These are phyloP conservation scores for Amyloporia xantha DNA, from an alignment of 768 basidiomycete species.

Conservation along the genomic window DNA sequence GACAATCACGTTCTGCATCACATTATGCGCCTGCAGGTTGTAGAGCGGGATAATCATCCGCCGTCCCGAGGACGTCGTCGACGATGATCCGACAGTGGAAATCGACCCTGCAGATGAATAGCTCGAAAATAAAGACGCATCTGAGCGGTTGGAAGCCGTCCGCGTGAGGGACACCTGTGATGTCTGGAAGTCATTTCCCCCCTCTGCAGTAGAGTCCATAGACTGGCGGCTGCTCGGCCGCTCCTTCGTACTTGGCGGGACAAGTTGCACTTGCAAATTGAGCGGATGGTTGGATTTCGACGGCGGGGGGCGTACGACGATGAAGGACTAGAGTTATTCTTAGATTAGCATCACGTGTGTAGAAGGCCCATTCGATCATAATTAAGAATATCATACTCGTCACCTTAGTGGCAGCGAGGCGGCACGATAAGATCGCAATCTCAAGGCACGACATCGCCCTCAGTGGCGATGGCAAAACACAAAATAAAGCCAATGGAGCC, in stretches of 20 bases:
- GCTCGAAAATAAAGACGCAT: constrained; percentile 35
- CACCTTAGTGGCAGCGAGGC: too few species aligned
- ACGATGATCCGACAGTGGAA: constrained; percentile 24
- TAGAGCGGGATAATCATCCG: constrained; percentile 81
- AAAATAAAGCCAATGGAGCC: too few species aligned
- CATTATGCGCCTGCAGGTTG: constrained; percentile 83
- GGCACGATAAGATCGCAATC: too few species aligned
- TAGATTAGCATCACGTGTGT: background rate
- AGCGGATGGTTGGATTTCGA: constrained; percentile 80
- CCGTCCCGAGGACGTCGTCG: constrained; percentile 40
- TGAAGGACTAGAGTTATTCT: constrained; percentile 65
- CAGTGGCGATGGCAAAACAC: too few species aligned
- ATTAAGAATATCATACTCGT: background rate
- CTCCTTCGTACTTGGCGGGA: constrained; percentile 56
- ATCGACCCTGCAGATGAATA: constrained; percentile 36
- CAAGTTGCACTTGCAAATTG: constrained; percentile 88
- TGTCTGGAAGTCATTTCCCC: constrained; percentile 17
- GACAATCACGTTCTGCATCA: constrained; percentile 78
- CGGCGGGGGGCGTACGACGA: constrained; percentile 87
- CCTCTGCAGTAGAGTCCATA: constrained; percentile 33
- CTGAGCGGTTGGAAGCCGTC: constrained; percentile 47
- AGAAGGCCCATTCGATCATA: background rate
- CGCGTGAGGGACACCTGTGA: constrained; percentile 35
- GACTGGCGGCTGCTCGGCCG: constrained; percentile 35
- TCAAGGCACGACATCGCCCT: too few species aligned